Conservation (phyloP, 2,329 filamentous ascomycete species). For the Penicillium verrucosum region DNA sequence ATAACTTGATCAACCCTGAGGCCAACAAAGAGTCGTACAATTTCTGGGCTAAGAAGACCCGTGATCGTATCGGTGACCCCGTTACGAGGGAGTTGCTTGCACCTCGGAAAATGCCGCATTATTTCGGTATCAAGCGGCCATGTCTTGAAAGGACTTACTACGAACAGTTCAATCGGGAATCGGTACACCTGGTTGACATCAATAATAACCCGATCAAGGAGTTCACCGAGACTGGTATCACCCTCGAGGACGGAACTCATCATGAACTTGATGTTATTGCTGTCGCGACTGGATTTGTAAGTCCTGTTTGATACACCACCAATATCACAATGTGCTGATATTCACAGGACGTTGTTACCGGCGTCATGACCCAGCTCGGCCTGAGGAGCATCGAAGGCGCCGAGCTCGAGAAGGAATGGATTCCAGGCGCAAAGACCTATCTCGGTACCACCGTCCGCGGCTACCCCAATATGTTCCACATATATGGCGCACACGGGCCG, state of each 20-base stretch:
- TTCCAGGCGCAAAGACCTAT: constrained; percentile 38
- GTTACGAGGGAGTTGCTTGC: constrained; percentile 52
- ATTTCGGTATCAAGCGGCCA: constrained; percentile 54
- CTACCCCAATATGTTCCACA: constrained; percentile 52
- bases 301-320: not conserved
- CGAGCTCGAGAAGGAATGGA: constrained; percentile 39
- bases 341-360: constrained; percentile 38
- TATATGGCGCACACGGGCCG: constrained; percentile 57
- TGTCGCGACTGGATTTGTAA: constrained; percentile 44
- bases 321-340: not conserved
- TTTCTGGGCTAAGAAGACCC: constrained; percentile 55
- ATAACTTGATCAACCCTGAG: constrained; percentile 46
- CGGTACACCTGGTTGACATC: constrained; percentile 48
- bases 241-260: constrained; percentile 36
- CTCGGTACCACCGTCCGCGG: constrained; percentile 44
- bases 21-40: constrained; percentile 55
- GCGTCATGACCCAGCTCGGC: constrained; percentile 41
- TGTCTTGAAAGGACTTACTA: constrained; percentile 51
- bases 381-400: constrained; percentile 34
- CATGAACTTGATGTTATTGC: constrained; percentile 43
- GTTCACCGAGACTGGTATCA: constrained; percentile 42
- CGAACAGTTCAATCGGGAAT: constrained; percentile 47
- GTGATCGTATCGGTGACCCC: constrained; percentile 51
- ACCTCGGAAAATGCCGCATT: constrained; percentile 52
- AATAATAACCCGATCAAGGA: constrained; percentile 43